Percentiles rank a stretch among this genome's conserved stretches.
phyloP scores from a whole-genome alignment of 192 early-diverging fungal genomes.

The Backusella morwellensis region DNA sequence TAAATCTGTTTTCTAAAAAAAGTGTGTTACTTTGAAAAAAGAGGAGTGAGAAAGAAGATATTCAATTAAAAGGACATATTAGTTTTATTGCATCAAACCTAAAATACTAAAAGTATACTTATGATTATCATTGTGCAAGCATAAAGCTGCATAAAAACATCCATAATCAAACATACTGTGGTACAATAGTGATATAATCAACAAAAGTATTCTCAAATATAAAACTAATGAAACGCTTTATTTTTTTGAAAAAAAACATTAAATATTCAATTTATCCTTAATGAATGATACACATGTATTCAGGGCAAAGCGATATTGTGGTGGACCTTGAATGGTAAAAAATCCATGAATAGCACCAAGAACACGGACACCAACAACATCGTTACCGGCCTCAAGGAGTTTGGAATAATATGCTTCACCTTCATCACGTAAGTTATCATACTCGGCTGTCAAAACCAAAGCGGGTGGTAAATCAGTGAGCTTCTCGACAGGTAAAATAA shows the following conservation, averaged over 20 bases:
- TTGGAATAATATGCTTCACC: slow-evolving; percentile 18
- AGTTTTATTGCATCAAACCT: no score
- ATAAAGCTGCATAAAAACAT: no score
- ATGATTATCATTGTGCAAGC: no score
- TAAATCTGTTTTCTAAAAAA: no score
- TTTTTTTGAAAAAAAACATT: not conserved
- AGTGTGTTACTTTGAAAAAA: no score
- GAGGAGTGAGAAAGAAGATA: no score
- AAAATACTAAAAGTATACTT: no score
- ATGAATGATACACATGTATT: not conserved
- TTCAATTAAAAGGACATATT: no score
- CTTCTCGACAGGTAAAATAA: not conserved
- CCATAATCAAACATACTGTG: no score
- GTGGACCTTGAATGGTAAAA: not conserved
- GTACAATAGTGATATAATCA: no score
- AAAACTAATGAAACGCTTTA: no score
- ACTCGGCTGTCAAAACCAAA: slow-evolving; percentile 19
- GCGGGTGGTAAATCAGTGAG: slow-evolving; percentile 13
- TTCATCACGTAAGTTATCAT: slow-evolving; percentile 21
- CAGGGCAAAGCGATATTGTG: not conserved
- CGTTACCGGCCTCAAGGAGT: slow-evolving; percentile 10
- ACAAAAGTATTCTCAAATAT: no score
- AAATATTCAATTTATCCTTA: not conserved
- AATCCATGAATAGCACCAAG: slow-evolving; percentile 19
- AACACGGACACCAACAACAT: slow-evolving; percentile 21